Evolutionary conservation across 2,329 filamentous ascomycete genomes (phyloP).

Genomic region (Botrytis sinoallii): DNA sequence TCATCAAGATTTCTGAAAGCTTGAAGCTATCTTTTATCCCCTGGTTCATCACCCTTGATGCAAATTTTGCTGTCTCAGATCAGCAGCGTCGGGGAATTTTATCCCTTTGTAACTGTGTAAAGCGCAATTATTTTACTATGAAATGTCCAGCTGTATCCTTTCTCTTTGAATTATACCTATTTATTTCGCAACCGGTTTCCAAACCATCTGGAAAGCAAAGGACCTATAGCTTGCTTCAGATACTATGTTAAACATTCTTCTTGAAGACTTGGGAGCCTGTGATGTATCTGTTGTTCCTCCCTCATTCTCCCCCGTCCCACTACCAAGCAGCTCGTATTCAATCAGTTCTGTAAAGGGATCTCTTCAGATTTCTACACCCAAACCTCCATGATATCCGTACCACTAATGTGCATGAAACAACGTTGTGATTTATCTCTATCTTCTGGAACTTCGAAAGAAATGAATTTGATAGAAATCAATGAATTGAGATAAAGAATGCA

Average conservation of each 20-base stretch:
- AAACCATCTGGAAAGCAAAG: background rate
- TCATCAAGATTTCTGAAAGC: background rate
- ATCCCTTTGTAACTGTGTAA: background rate
- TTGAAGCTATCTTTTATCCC: background rate
- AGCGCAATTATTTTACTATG: background rate
- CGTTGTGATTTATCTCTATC: background rate
- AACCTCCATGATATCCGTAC: background rate
- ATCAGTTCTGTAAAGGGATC: background rate
- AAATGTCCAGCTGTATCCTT: background rate
- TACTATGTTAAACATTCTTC: background rate
- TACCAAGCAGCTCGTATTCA: background rate
- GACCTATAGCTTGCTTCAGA: background rate
- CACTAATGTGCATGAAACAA: background rate
- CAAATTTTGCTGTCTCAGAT: background rate
- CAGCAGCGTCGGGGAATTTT: background rate
- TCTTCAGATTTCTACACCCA: background rate
- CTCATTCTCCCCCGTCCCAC: background rate
- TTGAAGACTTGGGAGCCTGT: background rate
- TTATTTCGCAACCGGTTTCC: background rate
- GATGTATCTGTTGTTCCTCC: background rate
- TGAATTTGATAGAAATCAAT: background rate
- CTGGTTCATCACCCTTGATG: background rate
- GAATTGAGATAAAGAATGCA: background rate
- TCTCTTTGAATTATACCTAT: background rate
- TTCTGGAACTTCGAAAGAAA: background rate